phyloP scores from a whole-genome alignment of 805 yeast species.

The Wickerhamomyces pijperi region DNA sequence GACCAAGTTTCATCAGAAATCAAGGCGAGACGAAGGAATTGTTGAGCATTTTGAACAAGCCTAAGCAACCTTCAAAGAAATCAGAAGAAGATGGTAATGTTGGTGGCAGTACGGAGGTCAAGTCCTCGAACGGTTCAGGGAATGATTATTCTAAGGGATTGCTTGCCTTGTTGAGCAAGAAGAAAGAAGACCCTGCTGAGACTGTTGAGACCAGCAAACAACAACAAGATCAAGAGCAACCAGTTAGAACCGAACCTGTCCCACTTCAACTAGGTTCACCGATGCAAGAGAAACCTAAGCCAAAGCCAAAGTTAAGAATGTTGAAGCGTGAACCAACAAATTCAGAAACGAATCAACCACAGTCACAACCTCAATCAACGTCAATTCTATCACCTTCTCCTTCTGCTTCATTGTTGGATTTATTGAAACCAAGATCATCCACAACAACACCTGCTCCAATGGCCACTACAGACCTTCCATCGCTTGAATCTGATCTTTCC shows the following conservation, averaged over 20 bases:
- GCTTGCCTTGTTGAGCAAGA: constrained; percentile 11
- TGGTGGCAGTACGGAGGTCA: not conserved
- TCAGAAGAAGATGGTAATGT: constrained; percentile 1
- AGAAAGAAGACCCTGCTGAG: constrained; percentile 4
- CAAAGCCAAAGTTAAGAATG: not conserved
- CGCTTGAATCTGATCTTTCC: not conserved
- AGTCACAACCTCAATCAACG: too few species aligned
- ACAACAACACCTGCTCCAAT: too few species aligned
- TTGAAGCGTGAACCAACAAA: constrained; percentile 2
- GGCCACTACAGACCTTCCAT: too few species aligned
- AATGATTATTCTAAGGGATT: constrained; percentile 12
- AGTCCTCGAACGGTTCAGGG: not conserved
- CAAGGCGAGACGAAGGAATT: constrained; percentile 30
- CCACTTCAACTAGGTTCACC: not conserved
- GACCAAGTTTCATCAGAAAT: constrained; percentile 22
- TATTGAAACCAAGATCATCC: constrained; percentile 4
- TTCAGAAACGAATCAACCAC: too few species aligned
- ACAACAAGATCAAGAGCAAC: too few species aligned
- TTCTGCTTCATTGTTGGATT: constrained; percentile 3
- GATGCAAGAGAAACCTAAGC: not conserved
- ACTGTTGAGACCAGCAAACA: not conserved
- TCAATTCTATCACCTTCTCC: too few species aligned
- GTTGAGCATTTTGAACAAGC: constrained; percentile 29
- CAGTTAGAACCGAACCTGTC: not conserved
- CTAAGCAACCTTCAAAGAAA: constrained; percentile 7